phyloP scores from a whole-genome alignment of 1,139 yeast genomes.

The Lodderomyces metapsilosis region DNA sequence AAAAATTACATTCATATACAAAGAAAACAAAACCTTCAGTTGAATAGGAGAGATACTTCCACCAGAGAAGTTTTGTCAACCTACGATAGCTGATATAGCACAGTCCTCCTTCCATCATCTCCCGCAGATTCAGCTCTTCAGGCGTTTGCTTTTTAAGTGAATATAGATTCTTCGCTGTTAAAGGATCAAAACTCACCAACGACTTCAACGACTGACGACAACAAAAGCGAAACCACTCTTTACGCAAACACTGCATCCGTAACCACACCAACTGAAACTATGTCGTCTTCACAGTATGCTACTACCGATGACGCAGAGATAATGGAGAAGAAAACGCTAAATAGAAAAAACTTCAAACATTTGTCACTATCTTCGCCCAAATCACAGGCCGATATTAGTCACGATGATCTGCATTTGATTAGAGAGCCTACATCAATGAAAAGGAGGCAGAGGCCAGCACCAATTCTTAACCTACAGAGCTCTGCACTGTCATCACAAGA shows the following conservation, averaged over 20 bases:
- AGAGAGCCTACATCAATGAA: slow-evolving; percentile 16
- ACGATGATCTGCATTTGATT: slow-evolving; percentile 11
- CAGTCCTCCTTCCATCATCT: no score
- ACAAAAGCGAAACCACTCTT: background rate
- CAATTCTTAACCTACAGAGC: slow-evolving; percentile 22
- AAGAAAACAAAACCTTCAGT: no score
- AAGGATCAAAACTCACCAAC: slow-evolving; percentile 43
- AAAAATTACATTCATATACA: background rate
- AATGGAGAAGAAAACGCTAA: slow-evolving; percentile 57
- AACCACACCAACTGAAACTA: background rate
- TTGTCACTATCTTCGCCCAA: slow-evolving; percentile 44
- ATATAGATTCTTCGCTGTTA: slow-evolving; percentile 26
- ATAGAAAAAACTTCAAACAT: slow-evolving; percentile 73
- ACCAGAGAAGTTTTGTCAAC: no score
- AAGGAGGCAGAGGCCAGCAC: slow-evolving; percentile 23
- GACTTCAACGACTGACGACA: background rate
- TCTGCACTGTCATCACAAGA: slow-evolving; percentile 3
- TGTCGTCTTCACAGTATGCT: no score
- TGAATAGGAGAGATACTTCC: no score
- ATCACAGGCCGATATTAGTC: background rate
- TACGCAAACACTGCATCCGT: slow-evolving; percentile 2
- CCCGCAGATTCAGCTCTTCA: no score
- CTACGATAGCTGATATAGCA: no score
- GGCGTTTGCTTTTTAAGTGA: no score
- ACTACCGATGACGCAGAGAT: slow-evolving; percentile 17